A percentile compares a stretch with the other conserved stretches of the same genome.
These are phyloP conservation scores for Echria macrotheca DNA, from an alignment of 495 filamentous ascomycete species.

Conservation along the genomic window DNA sequence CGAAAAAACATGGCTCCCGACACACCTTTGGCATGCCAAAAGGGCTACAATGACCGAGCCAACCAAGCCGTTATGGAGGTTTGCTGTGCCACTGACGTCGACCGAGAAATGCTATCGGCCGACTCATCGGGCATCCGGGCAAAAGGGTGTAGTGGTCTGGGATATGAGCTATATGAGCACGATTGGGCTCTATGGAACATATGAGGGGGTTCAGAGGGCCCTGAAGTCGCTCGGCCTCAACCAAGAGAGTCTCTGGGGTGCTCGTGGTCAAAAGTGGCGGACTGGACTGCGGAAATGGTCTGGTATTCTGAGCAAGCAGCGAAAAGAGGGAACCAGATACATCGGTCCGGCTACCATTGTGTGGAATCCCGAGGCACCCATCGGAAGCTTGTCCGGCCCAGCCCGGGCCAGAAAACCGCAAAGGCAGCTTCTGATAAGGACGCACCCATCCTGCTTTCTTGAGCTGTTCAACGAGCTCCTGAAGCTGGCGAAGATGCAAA, in stretches of 20 bases:
- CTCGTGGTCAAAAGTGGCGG: conserved; percentile 67
- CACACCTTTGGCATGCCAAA: conserved; percentile 91
- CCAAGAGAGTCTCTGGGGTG: conserved; percentile 53
- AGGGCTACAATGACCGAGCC: conserved; percentile 79
- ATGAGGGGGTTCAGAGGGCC: conserved; percentile 56
- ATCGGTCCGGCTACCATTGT: conserved; percentile 77
- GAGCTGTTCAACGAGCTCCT: conserved; percentile 78
- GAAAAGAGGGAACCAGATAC: conserved; percentile 43
- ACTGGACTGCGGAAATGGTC: conserved; percentile 63
- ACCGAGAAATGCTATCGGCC: conserved; percentile 84
- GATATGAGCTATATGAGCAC: conserved; percentile 95
- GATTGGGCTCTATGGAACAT: conserved; percentile 66
- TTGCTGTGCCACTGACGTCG: conserved; percentile 75
- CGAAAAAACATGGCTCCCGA: conserved; percentile 90
- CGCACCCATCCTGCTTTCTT: conserved; percentile 85
- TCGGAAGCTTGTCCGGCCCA: conserved; percentile 3
- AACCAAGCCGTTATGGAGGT: conserved; percentile 78
- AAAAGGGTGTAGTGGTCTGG: conserved; percentile 66
- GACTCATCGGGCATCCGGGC: conserved; percentile 70
- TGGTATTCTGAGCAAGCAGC: conserved; percentile 58
- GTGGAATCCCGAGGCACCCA: conserved; percentile 46
- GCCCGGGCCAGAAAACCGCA: conserved; percentile 35
- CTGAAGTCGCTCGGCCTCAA: conserved; percentile 58
- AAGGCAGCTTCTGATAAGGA: conserved; percentile 63
- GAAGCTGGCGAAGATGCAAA: conserved; percentile 61